Base-by-base conservation (phyloP, 2,329 filamentous ascomycete genomes). In the Colletotrichum somersetense region DNA sequence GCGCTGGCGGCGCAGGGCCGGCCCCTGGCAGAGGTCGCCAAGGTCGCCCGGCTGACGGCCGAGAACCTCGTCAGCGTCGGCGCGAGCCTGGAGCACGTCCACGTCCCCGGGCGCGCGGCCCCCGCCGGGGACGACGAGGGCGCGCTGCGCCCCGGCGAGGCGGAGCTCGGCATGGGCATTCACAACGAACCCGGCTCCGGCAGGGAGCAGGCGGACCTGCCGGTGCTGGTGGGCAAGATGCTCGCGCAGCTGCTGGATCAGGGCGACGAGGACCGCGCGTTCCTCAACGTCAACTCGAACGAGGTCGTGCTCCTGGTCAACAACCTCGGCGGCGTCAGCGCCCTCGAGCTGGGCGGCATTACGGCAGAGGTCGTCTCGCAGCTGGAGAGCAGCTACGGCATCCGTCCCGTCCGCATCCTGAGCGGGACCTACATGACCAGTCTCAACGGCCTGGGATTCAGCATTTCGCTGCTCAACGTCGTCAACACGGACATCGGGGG, bases 1-100 rank as follows among this genome's bases (percentile, higher is more conserved):
- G 96, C 95, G 8, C 81, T 97, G 77, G 95, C 95, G 5, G 93
- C 92, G 38, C 87, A 85, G 76, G 94, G 94, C 75, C 83, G 83
- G 11, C 85, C 85, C 57, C 83, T 97, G 74, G 87, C 91, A 30
- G 89, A 97, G 68, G 93, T 97, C 3, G 88, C 91, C 72, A 85
- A 87, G 74, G 89, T 95, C 14, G 95, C 94, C 8, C 87, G 91
- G 77, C 83, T 94, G 62, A 89, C 90, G 3, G 91, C 93, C 3
- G 86, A 89, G 23, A 97, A 97, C 79, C 83, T 96, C 8, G 92
- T 97, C 44, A 95, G 92, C 53, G 93, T 98, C 30, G 96, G 95
- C 20, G 93, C 93, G 3, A 96, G 93, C 65, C 84, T 98, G 53
- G 92, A 93, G 74, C 95, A 97, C 79, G 95, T 98, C n/a, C 96